These are phyloP conservation scores for Podospora appendiculata DNA, from an alignment of 495 filamentous ascomycete species.

Conservation along the genomic window DNA sequence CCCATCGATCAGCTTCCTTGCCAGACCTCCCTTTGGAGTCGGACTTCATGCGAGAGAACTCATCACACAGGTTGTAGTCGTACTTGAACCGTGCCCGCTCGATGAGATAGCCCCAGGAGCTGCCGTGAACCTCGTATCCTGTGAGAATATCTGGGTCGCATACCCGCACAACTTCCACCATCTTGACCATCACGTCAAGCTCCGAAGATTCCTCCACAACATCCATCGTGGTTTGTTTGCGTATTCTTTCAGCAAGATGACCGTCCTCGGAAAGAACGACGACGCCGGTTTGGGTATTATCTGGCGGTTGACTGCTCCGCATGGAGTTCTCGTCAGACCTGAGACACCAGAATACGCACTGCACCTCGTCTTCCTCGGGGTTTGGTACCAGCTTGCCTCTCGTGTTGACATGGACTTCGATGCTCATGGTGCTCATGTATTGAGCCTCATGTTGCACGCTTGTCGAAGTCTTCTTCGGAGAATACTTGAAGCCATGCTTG, in stretches of 20 bases:
- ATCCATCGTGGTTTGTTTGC: slow-evolving; percentile 42
- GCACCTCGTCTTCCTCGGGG: slow-evolving; percentile 84
- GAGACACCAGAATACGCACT: slow-evolving; percentile 84
- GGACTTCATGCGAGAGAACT: slow-evolving; percentile 80
- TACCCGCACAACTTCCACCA: slow-evolving; percentile 78
- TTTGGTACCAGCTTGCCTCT: slow-evolving; percentile 73
- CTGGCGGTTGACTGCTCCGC: slow-evolving; percentile 21
- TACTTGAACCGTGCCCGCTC: slow-evolving; percentile 81
- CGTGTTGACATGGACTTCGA: slow-evolving; percentile 94
- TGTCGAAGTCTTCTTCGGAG: slow-evolving; percentile 65
- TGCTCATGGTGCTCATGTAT: slow-evolving; percentile 94
- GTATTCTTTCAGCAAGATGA: slow-evolving; percentile 40
- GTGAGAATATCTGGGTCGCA: slow-evolving; percentile 91
- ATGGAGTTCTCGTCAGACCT: slow-evolving; percentile 55
- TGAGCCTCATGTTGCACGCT: slow-evolving; percentile 80
- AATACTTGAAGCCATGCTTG: slow-evolving; percentile 77
- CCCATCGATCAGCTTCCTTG: slow-evolving; percentile 83
- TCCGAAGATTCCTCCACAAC: slow-evolving; percentile 71
- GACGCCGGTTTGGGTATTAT: slow-evolving; percentile 48
- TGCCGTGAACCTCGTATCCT: slow-evolving; percentile 89
- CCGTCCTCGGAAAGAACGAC: slow-evolving; percentile 54
- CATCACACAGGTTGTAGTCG: slow-evolving; percentile 82
- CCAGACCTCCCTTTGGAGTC: slow-evolving; percentile 75
- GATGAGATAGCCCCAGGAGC: slow-evolving; percentile 92
- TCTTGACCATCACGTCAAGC: slow-evolving; percentile 69